phyloP scores from a whole-genome alignment of 257 asterid genomes.

The Solanum ossicruentum region DNA sequence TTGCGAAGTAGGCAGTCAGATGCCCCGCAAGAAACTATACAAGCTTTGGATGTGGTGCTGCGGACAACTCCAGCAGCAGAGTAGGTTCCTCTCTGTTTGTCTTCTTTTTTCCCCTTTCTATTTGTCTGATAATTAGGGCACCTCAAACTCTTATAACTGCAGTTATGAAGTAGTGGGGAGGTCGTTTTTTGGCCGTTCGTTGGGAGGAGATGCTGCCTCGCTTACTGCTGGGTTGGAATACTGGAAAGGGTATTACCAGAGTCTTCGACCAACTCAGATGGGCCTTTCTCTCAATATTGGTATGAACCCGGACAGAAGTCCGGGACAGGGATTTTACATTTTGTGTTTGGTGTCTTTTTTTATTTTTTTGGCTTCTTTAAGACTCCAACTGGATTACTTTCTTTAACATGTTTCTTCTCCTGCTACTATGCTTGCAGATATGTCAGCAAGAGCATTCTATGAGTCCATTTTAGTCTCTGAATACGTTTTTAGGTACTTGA shows the following conservation, averaged over 20 bases:
- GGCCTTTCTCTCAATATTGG: conserved; percentile 77
- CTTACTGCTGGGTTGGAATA: conserved; percentile 56
- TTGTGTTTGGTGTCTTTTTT: neutral
- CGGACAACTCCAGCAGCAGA: conserved; percentile 36
- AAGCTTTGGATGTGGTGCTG: conserved; percentile 70
- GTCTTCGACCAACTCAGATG: conserved; percentile 87
- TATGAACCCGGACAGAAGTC: conserved; percentile 1
- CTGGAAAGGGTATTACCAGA: conserved; percentile 79
- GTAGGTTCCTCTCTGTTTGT: neutral
- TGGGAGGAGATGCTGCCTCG: conserved; percentile 35
- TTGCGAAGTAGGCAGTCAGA: conserved; percentile 39
- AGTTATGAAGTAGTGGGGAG: conserved; percentile 65
- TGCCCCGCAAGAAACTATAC: conserved; percentile 57
- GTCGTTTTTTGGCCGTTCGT: conserved; percentile 32
- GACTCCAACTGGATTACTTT: neutral
- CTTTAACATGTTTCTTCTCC: neutral
- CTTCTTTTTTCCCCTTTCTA: neutral
- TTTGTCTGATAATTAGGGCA: neutral
- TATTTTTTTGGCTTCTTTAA: neutral
- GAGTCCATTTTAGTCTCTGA: conserved; percentile 43
- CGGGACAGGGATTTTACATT: neutral
- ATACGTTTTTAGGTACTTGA: conserved; percentile 15
- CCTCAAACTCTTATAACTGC: neutral
- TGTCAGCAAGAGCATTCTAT: conserved; percentile 66
- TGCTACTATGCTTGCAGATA: conserved; percentile 34